Evolutionary conservation across 1,284 basidiomycete species (phyloP), one percentile per base, ranked within the genome.

Genomic region (Waitea zeae): DNA sequence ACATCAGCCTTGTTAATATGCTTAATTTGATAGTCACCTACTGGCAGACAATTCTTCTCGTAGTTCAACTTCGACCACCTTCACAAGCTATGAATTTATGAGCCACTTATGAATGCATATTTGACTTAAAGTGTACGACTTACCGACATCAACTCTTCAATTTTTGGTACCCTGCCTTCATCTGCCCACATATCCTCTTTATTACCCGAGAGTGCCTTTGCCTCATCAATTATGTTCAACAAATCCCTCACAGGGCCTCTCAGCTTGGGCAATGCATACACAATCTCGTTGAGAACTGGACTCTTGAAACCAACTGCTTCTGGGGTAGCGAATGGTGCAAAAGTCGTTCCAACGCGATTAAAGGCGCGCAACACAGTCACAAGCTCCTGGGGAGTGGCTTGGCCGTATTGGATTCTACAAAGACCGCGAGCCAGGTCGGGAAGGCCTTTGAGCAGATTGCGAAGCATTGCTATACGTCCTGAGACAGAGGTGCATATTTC

Each of bases 401-500:
- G 83, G 33, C 82, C 80, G 46, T 95, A 93, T 46, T 90, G 87
- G 33, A 97, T 81, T 19, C 88, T 63, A 38, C 80, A 84, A 11
- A 97, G 58, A 1, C 93, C 93, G 7, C 9, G 9, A 26, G 87
- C 81, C 26, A 98, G 70, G 50, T 98, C 92, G 0, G 90, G 90
- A 17, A 93, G 61, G 33, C 70, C 70, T 46, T 62, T 76, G 31
- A 95, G 57, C 9, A 81, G 52, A 28, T 72, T 63, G 9, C 83
- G 73, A 20, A 96, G 61, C 29, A 65, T 70, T 22, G 72, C 65
- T 43, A 69, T 61, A 45, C 53, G 68, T 36, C 66, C 67, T 36
- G 58, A 77, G 37, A 53, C 61, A 49, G 69, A 74, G 2, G 55
- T 42, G 12, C 71, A 48, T 31, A 96, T 76, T 48, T 95, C 87